Evolutionary conservation across 306 rosid genomes (phyloP).

Genomic region (Cyamopsis tetragonoloba): DNA sequence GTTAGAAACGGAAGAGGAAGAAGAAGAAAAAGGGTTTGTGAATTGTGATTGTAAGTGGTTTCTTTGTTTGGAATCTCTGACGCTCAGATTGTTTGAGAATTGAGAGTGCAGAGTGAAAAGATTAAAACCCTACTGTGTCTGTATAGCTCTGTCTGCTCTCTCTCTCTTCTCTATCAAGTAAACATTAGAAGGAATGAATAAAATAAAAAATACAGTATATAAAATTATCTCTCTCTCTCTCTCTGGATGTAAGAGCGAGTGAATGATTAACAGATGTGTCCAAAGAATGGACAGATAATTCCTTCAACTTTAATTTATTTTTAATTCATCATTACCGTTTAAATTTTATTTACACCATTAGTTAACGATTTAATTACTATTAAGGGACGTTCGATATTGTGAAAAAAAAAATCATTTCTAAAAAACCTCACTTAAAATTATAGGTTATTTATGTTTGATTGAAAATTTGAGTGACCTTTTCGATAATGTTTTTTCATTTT

Average conservation of each 20-base stretch:
- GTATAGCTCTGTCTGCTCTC: not conserved
- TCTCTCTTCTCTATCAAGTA: not conserved
- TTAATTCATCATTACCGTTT: not conserved
- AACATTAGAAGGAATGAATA: not conserved
- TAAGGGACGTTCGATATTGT: no score
- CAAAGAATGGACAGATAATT: not conserved
- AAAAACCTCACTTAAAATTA: no score
- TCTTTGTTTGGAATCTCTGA: not conserved
- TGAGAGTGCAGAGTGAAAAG: not conserved
- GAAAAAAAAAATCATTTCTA: no score
- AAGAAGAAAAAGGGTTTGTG: not conserved
- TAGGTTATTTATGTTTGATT: no score
- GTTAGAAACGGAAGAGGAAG: not conserved
- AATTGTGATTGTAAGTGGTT: not conserved
- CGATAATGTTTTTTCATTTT: no score
- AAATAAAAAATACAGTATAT: not conserved
- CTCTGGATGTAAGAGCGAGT: not conserved
- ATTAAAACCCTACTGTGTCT: conserved; percentile 25
- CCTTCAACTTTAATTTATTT: not conserved
- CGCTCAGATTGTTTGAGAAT: not conserved
- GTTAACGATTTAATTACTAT: not conserved
- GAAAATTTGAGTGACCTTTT: no score
- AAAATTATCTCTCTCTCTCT: not conserved
- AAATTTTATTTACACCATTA: not conserved
- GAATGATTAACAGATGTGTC: not conserved